These are phyloP conservation scores for Ceratocystis colombiana DNA, from an alignment of 2,329 filamentous ascomycete species.

Conservation along the genomic window DNA sequence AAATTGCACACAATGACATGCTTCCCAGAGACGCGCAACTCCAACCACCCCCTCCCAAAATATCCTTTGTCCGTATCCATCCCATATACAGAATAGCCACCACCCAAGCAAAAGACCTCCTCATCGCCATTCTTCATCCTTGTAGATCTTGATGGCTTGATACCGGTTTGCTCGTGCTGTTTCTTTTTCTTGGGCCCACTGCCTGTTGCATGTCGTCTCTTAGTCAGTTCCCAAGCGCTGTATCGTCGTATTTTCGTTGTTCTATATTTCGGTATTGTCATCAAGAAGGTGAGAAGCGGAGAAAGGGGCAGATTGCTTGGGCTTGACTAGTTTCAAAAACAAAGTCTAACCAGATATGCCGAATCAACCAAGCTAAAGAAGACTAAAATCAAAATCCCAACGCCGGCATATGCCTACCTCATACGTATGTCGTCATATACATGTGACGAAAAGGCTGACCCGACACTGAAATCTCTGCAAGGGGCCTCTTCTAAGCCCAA, in stretches of 20 bases:
- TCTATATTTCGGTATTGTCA: not conserved
- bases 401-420: conserved; percentile 13
- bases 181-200: not conserved
- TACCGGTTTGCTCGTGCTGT: conserved; percentile 2
- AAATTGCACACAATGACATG: conserved; percentile 23
- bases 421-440: conserved; percentile 6
- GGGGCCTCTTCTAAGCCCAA: not conserved
- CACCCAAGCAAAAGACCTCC: conserved; percentile 16
- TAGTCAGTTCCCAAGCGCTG: not conserved
- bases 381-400: conserved; percentile 14
- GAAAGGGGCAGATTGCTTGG: conserved; percentile 3
- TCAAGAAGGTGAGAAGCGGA: conserved; percentile 4
- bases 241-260: conserved; percentile 7
- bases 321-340: conserved; percentile 14
- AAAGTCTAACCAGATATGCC: conserved; percentile 13
- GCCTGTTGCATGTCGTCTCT: not conserved
- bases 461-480: conserved; percentile 10
- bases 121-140: not conserved
- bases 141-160: conserved; percentile 14
- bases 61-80: conserved; percentile 21
- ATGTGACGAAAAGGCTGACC: conserved; percentile 8
- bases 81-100: conserved; percentile 22
- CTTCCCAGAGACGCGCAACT: conserved; percentile 23
- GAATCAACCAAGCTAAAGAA: conserved; percentile 10
- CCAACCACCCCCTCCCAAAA: conserved; percentile 18